Percentiles rank a stretch among this genome's conserved stretches.
Conservation (phyloP, 1,139 yeast species). For the Entelexis paramagnoliae region DNA sequence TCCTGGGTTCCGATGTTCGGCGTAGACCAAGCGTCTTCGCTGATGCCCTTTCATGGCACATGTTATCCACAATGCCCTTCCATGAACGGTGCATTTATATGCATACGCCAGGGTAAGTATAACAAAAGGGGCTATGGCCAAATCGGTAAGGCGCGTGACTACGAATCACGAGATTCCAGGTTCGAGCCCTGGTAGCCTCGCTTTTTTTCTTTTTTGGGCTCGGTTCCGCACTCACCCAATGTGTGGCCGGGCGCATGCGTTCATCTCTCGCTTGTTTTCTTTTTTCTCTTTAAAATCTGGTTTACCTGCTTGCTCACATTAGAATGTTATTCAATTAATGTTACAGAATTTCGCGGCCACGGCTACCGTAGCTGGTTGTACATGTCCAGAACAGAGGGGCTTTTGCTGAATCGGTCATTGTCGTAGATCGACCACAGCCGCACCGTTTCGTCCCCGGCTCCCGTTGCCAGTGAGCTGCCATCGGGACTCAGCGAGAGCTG, state of each 20-base stretch:
- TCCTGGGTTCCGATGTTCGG: too few relatives aligned
- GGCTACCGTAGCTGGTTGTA: slow-evolving; percentile 16
- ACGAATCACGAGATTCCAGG: slow-evolving; percentile 24
- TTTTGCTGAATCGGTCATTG: slow-evolving; percentile 31
- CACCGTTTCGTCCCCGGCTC: slow-evolving; percentile 96
- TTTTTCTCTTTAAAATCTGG: background rate
- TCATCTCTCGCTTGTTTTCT: too few relatives aligned
- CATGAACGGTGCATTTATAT: background rate
- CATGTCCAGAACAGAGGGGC: slow-evolving; percentile 9
- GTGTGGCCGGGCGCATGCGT: too few relatives aligned
- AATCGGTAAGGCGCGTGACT: slow-evolving; percentile 24
- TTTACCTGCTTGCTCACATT: background rate
- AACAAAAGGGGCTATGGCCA: slow-evolving; percentile 22
- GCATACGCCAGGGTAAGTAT: background rate
- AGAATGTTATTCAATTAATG: background rate
- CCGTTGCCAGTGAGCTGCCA: slow-evolving; percentile 96
- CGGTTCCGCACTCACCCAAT: too few relatives aligned
- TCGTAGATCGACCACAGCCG: slow-evolving; percentile 91
- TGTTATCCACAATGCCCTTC: too few relatives aligned
- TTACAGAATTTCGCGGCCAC: background rate
- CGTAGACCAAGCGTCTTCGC: too few relatives aligned
- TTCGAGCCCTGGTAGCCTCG: slow-evolving; percentile 25
- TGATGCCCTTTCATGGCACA: too few relatives aligned
- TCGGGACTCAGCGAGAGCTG: slow-evolving; percentile 91
- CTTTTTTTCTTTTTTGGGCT: background rate